Base-by-base conservation (phyloP, 768 basidiomycete genomes). In the Pleurotus eryngii region DNA sequence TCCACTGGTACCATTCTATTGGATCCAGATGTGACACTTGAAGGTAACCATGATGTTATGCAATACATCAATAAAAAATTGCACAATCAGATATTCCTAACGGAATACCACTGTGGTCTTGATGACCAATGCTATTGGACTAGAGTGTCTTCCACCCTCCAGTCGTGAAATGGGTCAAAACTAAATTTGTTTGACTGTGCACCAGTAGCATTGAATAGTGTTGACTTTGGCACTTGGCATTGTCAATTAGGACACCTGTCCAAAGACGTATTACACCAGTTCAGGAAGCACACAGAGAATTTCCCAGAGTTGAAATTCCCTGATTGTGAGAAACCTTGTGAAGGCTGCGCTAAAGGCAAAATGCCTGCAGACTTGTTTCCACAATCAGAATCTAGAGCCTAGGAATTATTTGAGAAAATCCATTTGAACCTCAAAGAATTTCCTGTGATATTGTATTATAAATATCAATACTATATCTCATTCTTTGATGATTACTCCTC, bases 301-400 rank as follows among this genome's bases (percentile, higher is more conserved):
- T 47, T 47, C 20, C 46, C 46, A 14, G 15, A 47, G 24, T 17
- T 47, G 15, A 22, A 47, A 47, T n/a, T 47, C 20, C 46, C 46
- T 47, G 46, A 47, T 3, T 0, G 11, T n/a, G 15, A 47, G 20
- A 47, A 47, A 47, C 56, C 49, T 7, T 57, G 56, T 17, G 30
- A 57, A 11, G 56, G 56, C 27, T 57, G 56, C 38, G 35, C 56
- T 1, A 38, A 57, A 43, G 56, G 56, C 14, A 55, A 57, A 57
- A 49, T 55, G n/a, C 7, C 56, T 17, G 8, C 20, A 38, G 24
- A 49, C 15, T 30, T 51, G 17, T 57, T 57, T 45, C 56, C 56
- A 26, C 9, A 26, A 24, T 27, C 22, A 17, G n/a, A 18, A 12
- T 11, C 47, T 1, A 35, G 46, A 38, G 27, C 56, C n/a, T 11